These are phyloP conservation scores for Thermothelomyces thermophilus DNA, from an alignment of 2,329 filamentous ascomycete genomes.

Conservation along the genomic window DNA sequence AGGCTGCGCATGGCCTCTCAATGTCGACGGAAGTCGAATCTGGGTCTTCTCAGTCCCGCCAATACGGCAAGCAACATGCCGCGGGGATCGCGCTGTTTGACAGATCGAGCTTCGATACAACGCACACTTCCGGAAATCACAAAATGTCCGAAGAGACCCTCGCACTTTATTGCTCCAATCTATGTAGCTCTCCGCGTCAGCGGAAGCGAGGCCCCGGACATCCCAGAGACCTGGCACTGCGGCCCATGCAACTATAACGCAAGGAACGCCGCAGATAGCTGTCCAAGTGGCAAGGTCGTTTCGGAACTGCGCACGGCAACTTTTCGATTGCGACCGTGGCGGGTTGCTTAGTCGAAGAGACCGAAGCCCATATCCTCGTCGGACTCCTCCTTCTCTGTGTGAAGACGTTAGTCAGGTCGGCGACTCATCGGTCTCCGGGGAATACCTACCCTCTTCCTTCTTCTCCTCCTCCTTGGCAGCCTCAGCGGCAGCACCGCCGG, in stretches of 20 bases:
- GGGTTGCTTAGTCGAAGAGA: constrained; percentile 61
- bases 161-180: constrained; percentile 17
- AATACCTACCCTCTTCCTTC: constrained; percentile 73
- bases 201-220: constrained; percentile 12
- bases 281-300: constrained; percentile 15
- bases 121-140: background rate
- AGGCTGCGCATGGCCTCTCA: too few relatives aligned
- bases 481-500: constrained; percentile 58
- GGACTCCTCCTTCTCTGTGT: constrained; percentile 60
- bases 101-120: background rate
- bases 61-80: background rate
- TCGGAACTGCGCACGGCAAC: constrained; percentile 17
- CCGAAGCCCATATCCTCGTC: constrained; percentile 73
- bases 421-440: background rate
- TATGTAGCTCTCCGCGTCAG: constrained; percentile 14
- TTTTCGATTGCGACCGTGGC: constrained; percentile 1
- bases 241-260: constrained; percentile 7
- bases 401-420: constrained; percentile 25
- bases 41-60: background rate
- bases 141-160: constrained; percentile 5
- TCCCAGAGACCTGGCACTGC: constrained; percentile 14
- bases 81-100: too few relatives aligned
- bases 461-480: constrained; percentile 59
- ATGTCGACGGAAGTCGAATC: background rate
- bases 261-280: constrained; percentile 12